These are phyloP conservation scores for Canavalia ensiformis DNA, from an alignment of 306 rosid species.

Conservation along the genomic window DNA sequence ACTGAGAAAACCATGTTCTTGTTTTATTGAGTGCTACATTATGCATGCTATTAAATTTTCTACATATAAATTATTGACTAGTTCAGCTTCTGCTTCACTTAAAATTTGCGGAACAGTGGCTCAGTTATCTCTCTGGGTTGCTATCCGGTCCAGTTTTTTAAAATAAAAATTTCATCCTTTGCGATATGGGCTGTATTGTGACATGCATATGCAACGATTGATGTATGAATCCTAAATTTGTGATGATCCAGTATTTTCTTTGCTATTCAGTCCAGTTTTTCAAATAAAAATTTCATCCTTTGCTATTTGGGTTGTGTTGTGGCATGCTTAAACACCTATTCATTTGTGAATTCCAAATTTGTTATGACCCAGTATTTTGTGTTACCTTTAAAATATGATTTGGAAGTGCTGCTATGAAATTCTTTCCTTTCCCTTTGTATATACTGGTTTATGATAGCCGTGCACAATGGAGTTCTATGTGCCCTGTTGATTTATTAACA, in stretches of 20 bases:
- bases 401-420: not conserved
- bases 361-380: not conserved
- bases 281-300: not conserved
- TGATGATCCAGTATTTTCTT: not conserved
- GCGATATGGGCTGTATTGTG: not conserved
- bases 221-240: not conserved
- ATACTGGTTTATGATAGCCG: slow-evolving; percentile 32
- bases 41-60: not conserved
- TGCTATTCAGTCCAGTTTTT: slow-evolving; percentile 1
- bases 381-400: not conserved
- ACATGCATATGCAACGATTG: not conserved
- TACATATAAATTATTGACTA: not conserved
- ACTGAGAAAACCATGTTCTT: slow-evolving; percentile 7
- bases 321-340: not conserved
- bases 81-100: slow-evolving; percentile 24
- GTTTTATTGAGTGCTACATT: not conserved
- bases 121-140: slow-evolving; percentile 15
- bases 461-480: not conserved
- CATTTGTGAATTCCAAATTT: not conserved
- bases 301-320: not conserved
- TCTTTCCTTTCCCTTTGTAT: not conserved
- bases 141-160: not conserved
- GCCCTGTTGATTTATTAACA: not conserved
- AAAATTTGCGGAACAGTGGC: not conserved
- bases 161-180: not conserved